Base-by-base conservation (phyloP, 257 asterid genomes). In the Oldenlandia corymbosa region DNA sequence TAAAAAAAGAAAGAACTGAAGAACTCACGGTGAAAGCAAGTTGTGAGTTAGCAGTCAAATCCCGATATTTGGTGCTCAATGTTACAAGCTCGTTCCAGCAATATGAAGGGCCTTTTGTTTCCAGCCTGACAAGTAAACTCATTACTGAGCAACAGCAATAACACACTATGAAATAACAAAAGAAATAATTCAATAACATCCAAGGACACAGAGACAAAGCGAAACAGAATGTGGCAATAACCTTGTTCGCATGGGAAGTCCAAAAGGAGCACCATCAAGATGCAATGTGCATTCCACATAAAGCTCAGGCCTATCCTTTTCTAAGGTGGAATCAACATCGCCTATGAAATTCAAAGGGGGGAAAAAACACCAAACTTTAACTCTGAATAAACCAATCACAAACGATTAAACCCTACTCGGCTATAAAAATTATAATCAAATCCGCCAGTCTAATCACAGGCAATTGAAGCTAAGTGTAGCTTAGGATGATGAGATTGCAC, bases 221-320 rank as follows among this genome's bases (percentile, higher is more conserved):
- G 12, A 18, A 27, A 16, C 16, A 34, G 11, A 32, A 26, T 7
- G 0, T 21, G 28, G 14, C 36, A 30, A 47, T 68, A 77, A 88
- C 99, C 99, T 89, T 52, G 99, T 84, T 76, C 97, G 79, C 90
- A 84, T 84, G 70, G 99, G 96, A 62, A 92, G 97, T 47, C 99
- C 99, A 76, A 92, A 89, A 16, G 99, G 97, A 4, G 97, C 95
- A 13, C 97, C 99, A 85, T 92, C 99, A 34, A 92, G 73, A 66
- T 78, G 82, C 82, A 92, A 73, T 73, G 84, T 78, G 71, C 91
- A 80, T 80, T 92, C 96, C 31, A 85, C 96, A 66, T 79, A 92
- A 59, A 92, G 73, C 82, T 92, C 99, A 7, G 91, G 88, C 63
- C 77, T 84, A 64, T 79, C 76, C 55, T 89, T 95, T 78, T 89